These are phyloP conservation scores for Penicillium cataractarum DNA, from an alignment of 495 filamentous ascomycete species.

Conservation along the genomic window DNA sequence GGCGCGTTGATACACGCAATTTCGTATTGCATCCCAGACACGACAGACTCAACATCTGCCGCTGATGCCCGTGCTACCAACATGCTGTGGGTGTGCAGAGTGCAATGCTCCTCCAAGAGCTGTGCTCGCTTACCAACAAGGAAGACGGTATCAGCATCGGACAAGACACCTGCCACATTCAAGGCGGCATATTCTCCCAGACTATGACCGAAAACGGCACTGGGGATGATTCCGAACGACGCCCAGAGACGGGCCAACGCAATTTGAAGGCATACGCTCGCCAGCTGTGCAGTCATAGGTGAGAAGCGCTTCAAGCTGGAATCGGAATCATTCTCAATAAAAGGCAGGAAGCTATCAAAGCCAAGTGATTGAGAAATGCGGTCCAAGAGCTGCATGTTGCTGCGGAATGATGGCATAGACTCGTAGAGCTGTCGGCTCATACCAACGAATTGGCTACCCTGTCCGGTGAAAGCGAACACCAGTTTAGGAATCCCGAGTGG, in stretches of 20 bases:
- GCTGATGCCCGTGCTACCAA: conserved; percentile 42
- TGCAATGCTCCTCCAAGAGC: conserved; percentile 26
- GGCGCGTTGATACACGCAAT: conserved; percentile 6
- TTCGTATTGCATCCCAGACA: conserved; percentile 22
- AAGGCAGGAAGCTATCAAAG: conserved; percentile 29
- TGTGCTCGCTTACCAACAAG: conserved; percentile 36
- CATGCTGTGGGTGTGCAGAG: conserved; percentile 46
- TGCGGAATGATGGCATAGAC: conserved; percentile 1
- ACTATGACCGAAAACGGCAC: conserved; percentile 79
- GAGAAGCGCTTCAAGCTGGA: conserved; percentile 54
- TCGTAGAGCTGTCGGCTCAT: background rate
- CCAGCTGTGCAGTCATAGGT: conserved; percentile 65
- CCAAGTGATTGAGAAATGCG: conserved; percentile 28
- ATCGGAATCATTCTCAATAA: background rate
- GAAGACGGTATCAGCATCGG: conserved; percentile 72
- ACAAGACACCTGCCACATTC: conserved; percentile 74
- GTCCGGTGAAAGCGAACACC: conserved; percentile 71
- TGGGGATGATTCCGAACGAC: conserved; percentile 71
- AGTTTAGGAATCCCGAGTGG: conserved; percentile 26
- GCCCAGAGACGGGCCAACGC: conserved; percentile 74
- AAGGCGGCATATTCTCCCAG: conserved; percentile 86
- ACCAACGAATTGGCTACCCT: conserved; percentile 51
- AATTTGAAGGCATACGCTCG: conserved; percentile 71
- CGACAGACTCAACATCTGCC: background rate
- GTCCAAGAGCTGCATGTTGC: conserved; percentile 30